Evolutionary conservation across 768 basidiomycete genomes (phyloP).

Genomic region (Polyporus arcularius): DNA sequence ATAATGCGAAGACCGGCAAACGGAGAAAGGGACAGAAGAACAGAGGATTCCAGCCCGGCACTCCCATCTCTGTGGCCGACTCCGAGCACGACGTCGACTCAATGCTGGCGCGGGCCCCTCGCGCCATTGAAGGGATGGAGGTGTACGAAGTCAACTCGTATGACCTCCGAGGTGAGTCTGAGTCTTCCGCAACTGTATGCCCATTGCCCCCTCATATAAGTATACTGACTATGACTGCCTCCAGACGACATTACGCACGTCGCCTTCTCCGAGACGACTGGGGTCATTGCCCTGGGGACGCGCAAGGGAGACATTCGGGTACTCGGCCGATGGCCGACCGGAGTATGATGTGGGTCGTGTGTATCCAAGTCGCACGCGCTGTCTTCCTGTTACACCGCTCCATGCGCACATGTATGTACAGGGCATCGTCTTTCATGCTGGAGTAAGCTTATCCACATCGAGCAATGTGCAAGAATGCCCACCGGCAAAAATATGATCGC

Average conservation of each 20-base stretch:
- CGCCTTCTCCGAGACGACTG: slow-evolving; percentile 33
- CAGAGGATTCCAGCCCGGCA: background rate
- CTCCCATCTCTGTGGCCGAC: background rate
- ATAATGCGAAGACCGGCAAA: background rate
- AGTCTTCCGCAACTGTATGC: background rate
- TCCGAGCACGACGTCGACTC: background rate
- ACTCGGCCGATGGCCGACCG: slow-evolving; percentile 15
- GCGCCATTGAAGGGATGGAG: slow-evolving; percentile 22
- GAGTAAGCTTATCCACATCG: too few relatives aligned
- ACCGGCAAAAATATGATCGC: too few relatives aligned
- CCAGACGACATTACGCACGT: slow-evolving; percentile 35
- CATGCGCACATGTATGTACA: too few relatives aligned
- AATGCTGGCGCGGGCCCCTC: background rate
- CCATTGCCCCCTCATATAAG: background rate
- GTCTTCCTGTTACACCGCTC: background rate
- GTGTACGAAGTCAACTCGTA: slow-evolving; percentile 33
- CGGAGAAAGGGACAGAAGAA: background rate
- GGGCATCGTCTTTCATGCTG: too few relatives aligned
- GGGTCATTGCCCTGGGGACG: slow-evolving; percentile 30
- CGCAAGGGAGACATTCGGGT: slow-evolving; percentile 27
- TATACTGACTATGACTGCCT: background rate
- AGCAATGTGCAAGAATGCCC: too few relatives aligned
- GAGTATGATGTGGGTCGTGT: background rate
- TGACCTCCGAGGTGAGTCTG: slow-evolving; percentile 31
- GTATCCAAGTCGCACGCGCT: background rate